Evolutionary conservation across 2,329 filamentous ascomycete genomes (phyloP), one percentile per base, ranked within the genome.

Genomic region (Colletotrichum sp.): DNA sequence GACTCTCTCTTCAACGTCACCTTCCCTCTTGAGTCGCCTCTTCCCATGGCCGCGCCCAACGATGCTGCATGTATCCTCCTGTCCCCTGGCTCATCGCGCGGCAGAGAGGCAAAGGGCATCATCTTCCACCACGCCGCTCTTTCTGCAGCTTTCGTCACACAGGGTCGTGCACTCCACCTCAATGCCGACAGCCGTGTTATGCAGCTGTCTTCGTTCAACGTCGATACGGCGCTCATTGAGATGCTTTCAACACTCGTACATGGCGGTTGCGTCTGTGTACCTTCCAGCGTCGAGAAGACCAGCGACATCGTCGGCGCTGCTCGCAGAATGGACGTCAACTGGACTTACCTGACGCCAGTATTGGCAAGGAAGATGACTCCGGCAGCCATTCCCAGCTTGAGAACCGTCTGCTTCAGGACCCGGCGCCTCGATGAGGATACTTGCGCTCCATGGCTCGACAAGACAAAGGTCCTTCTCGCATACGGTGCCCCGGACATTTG

Each of bases 1-100:
- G 82, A 86, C 33, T 78, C 83, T 6, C 82, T 86, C 63, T 82
- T 88, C 59, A 75, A 80, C 5, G 69, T 73, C 12, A 61, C 29
- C 27, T 61, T 74, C 16, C 59, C 69, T 3, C n/a, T 57, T 24
- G 69, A 74, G 38, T 80, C 83, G 12, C 79, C 86, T 5, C 79
- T 76, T 43, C 80, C 77, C 57, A 81, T 80, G 74, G 74, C 85
- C 1, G 78, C 82, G 0, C 83, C 86, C 0, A 83, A 87, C 27
- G 86, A 89, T 29, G 85, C 86, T 3, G 91, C 91, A 0, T 93
- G 92, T 77, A 85, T 91, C 5, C 87, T 94, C 6, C 91, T 93
- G 74, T 89, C 88, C 0, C 89, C 88, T 4, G 89, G 89, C 0
- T 89, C 89, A 0, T 79, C 79, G 8, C 72, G 70, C 0, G 89